phyloP scores from a whole-genome alignment of 768 basidiomycete genomes.

The Mycena filopes region DNA sequence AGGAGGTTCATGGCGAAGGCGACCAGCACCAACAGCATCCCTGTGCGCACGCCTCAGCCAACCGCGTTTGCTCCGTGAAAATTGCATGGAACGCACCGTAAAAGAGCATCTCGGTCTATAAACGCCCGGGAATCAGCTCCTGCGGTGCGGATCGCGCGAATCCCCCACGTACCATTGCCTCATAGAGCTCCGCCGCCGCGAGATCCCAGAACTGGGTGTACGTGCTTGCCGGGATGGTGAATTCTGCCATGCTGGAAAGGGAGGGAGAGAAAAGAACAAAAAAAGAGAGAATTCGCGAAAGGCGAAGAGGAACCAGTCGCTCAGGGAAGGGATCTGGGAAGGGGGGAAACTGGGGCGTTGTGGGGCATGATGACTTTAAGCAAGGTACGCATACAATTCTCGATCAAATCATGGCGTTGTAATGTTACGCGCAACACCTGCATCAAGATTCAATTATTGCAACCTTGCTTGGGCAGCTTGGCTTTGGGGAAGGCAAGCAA shows the following conservation, averaged over 20 bases:
- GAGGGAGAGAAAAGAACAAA: too few species aligned
- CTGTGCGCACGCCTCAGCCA: too few species aligned
- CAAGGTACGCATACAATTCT: too few species aligned
- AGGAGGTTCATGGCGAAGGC: slow-evolving; percentile 24
- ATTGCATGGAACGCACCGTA: slow-evolving; percentile 25
- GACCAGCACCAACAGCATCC: slow-evolving; percentile 30
- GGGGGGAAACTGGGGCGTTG: not conserved
- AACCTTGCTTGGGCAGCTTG: too few species aligned
- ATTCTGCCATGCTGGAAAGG: slow-evolving; percentile 14
- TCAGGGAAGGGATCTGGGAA: not conserved
- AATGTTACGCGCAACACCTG: too few species aligned
- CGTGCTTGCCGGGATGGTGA: slow-evolving; percentile 1
- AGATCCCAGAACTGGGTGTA: slow-evolving; percentile 8
- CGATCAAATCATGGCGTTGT: not conserved
- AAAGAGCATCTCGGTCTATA: slow-evolving; percentile 25
- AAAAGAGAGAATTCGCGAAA: not conserved
- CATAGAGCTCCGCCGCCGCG: slow-evolving; percentile 8
- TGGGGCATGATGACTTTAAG: not conserved
- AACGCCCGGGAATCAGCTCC: not conserved
- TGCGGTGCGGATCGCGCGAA: not conserved
- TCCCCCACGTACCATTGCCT: slow-evolving; percentile 10
- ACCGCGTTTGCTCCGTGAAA: too few species aligned
- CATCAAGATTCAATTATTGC: too few species aligned
- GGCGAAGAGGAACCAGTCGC: slow-evolving; percentile 15
- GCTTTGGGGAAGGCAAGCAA: too few species aligned